These are phyloP conservation scores for Phellopilus nigrolimitatus DNA, from an alignment of 1,284 basidiomycete genomes.

Conservation along the genomic window DNA sequence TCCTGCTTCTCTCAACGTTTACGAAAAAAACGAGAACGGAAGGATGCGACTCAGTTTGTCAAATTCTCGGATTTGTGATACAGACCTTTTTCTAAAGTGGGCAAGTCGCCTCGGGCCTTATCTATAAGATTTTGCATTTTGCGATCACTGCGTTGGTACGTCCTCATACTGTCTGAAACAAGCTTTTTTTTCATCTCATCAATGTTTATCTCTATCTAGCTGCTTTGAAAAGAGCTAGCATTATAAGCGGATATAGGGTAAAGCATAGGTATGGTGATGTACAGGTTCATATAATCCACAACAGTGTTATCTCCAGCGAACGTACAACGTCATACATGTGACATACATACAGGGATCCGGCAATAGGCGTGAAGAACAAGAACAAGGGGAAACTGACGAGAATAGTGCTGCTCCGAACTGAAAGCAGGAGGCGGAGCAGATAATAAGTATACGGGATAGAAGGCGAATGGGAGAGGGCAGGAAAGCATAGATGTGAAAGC, in stretches of 20 bases:
- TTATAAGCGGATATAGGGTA: not conserved
- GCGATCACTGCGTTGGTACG: too few relatives aligned
- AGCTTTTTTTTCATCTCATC: too few relatives aligned
- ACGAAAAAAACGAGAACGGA: too few relatives aligned
- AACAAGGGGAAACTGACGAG: not conserved
- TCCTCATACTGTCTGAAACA: too few relatives aligned
- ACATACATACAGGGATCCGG: not conserved
- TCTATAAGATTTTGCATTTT: too few relatives aligned
- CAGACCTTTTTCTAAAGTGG: too few relatives aligned
- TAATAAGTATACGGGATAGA: not conserved
- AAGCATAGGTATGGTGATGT: not conserved
- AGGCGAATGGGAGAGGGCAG: not conserved
- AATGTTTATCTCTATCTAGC: too few relatives aligned
- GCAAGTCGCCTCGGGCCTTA: too few relatives aligned
- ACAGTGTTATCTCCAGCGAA: not conserved
- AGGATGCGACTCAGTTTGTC: too few relatives aligned
- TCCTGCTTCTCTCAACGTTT: too few relatives aligned
- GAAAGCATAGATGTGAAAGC: not conserved
- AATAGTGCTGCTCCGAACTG: not conserved
- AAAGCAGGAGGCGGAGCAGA: not conserved
- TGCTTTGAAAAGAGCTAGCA: too few relatives aligned
- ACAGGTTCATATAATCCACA: not conserved
- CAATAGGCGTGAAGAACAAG: not conserved
- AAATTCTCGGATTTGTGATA: too few relatives aligned
- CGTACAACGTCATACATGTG: slow-evolving; percentile 3